Percentiles rank a stretch among this genome's conserved stretches.
Conservation (phyloP, 495 filamentous ascomycete species). For the Barbatosphaeria neglecta region DNA sequence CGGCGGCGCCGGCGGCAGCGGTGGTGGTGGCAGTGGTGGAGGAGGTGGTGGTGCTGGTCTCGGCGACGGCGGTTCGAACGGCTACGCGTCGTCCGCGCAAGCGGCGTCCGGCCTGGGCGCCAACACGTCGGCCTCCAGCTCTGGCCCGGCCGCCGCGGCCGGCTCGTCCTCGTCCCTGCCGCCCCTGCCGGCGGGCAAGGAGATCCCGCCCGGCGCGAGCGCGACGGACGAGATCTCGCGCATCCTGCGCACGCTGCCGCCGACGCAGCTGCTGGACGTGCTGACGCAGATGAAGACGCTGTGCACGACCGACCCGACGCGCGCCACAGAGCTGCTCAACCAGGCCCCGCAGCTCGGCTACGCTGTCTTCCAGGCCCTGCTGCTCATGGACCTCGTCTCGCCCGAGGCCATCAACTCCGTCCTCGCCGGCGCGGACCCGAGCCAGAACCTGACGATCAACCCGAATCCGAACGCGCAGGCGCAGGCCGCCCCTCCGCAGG, state of each 20-base stretch:
- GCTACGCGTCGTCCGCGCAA: not conserved
- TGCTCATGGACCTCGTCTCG: conserved; percentile 88
- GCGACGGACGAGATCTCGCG: conserved; percentile 85
- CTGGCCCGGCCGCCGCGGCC: conserved; percentile 7
- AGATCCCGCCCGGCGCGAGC: conserved; percentile 66
- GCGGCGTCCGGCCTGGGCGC: too few species aligned
- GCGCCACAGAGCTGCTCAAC: conserved; percentile 76
- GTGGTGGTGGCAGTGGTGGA: not conserved
- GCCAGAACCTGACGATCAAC: too few species aligned
- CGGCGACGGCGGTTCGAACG: not conserved
- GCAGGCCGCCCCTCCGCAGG: conserved; percentile 11
- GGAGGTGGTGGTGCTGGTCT: not conserved
- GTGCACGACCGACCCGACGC: conserved; percentile 63
- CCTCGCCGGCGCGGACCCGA: conserved; percentile 24
- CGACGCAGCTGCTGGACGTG: conserved; percentile 86
- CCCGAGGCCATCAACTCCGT: conserved; percentile 38
- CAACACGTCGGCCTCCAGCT: too few species aligned
- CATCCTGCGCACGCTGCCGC: conserved; percentile 74
- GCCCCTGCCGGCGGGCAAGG: conserved; percentile 71
- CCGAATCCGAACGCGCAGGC: too few species aligned
- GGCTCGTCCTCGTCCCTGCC: conserved; percentile 41
- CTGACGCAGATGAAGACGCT: conserved; percentile 89
- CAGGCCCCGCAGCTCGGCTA: conserved; percentile 90
- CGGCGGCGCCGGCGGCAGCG: conserved; percentile 6
- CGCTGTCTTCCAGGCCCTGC: conserved; percentile 88